These are phyloP conservation scores for Spizellomyces sp. DNA, from an alignment of 192 early-diverging fungal genomes.

Conservation along the genomic window DNA sequence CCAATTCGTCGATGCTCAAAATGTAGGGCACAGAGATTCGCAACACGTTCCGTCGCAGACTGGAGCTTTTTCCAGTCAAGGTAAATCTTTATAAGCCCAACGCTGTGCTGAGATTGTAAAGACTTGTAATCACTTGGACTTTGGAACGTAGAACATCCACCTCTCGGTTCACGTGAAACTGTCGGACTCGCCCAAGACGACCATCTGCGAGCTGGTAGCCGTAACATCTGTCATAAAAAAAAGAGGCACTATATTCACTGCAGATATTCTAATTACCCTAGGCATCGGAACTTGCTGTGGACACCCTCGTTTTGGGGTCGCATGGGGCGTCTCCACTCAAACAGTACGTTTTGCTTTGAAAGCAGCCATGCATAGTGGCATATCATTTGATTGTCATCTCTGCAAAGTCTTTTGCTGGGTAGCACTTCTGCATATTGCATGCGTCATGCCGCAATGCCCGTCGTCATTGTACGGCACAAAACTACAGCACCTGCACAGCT, in stretches of 20 bases:
- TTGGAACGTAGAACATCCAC: not conserved
- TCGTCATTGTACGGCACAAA: not conserved
- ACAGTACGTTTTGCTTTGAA: not conserved
- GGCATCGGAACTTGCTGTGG: not conserved
- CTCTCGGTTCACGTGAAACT: not conserved
- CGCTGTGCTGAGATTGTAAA: too few relatives aligned
- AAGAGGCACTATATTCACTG: too few relatives aligned
- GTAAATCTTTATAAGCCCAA: too few relatives aligned
- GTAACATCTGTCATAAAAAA: too few relatives aligned
- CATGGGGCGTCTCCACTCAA: not conserved
- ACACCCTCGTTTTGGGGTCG: constrained; percentile 1
- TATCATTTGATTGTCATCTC: not conserved
- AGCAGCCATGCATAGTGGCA: not conserved
- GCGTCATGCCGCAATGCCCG: not conserved
- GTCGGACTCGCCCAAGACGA: not conserved
- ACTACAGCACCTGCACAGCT: not conserved
- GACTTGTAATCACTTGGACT: not conserved
- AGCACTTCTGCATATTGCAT: not conserved
- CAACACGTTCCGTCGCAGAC: not conserved
- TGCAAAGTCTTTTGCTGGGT: constrained; percentile 1
- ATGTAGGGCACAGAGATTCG: not conserved
- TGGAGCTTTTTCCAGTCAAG: not conserved
- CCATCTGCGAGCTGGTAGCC: not conserved
- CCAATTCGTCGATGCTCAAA: not conserved
- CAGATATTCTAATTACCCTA: too few relatives aligned